Percentiles rank a stretch among this genome's conserved stretches.
phyloP scores from a whole-genome alignment of 805 yeast species.

The Candida ficus region DNA sequence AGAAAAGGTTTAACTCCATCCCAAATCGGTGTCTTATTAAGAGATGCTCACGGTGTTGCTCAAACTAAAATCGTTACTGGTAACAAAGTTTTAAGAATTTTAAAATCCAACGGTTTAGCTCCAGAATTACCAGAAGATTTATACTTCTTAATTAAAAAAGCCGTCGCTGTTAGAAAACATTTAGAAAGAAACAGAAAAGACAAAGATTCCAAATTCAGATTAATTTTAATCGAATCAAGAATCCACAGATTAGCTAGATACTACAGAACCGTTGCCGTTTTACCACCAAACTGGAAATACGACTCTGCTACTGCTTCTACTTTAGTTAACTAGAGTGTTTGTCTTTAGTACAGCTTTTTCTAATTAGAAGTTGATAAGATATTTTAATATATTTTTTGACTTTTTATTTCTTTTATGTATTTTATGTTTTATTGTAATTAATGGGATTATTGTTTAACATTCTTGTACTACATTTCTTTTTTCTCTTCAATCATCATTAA shows the following conservation, averaged over 20 bases:
- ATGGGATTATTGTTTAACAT: neutral
- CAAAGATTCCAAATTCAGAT: conserved; percentile 99
- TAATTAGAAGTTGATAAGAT: neutral
- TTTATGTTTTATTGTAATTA: conserved; percentile 4
- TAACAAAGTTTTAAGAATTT: conserved; percentile 98
- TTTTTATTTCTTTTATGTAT: conserved; percentile 4
- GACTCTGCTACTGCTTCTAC: conserved; percentile 99
- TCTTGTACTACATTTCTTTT: neutral
- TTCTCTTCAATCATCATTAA: neutral
- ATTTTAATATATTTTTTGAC: conserved; percentile 6
- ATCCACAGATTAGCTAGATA: conserved; percentile 99
- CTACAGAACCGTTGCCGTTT: conserved; percentile 99
- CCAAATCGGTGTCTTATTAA: conserved; percentile 97
- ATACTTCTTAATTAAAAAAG: conserved; percentile 98
- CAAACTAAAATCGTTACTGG: conserved; percentile 97
- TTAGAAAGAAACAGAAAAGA: conserved; percentile 99
- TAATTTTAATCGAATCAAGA: conserved; percentile 99
- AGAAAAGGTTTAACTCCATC: conserved; percentile 99
- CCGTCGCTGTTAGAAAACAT: conserved; percentile 99
- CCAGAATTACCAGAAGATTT: conserved; percentile 99
- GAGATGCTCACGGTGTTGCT: conserved; percentile 99
- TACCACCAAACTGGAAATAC: conserved; percentile 99
- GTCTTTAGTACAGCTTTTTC: neutral
- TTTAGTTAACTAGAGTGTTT: conserved; percentile 77
- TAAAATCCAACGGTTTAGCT: conserved; percentile 99